Percentiles rank a stretch among this genome's conserved stretches.
Conservation (phyloP, 116 monocot genomes). For the Iris pallida region DNA sequence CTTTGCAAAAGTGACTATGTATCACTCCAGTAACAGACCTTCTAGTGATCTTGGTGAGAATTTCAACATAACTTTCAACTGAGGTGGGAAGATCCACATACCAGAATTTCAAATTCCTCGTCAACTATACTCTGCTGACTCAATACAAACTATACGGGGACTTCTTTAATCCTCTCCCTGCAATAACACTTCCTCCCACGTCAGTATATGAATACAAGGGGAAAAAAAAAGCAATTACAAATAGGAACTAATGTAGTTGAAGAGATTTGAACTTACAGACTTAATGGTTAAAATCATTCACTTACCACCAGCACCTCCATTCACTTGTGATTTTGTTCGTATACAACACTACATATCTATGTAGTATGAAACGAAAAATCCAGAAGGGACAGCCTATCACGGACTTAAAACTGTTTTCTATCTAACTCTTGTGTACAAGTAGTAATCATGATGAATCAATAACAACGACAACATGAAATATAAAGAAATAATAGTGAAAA, state of each 20-base stretch:
- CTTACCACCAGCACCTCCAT: no score
- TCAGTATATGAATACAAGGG: background rate
- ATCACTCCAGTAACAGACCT: slow-evolving; percentile 20
- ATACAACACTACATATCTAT: no score
- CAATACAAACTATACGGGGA: slow-evolving; percentile 5
- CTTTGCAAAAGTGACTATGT: slow-evolving; percentile 26
- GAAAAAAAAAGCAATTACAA: background rate
- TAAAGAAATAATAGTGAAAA: no score
- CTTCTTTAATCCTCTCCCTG: slow-evolving; percentile 2
- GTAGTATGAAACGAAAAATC: no score
- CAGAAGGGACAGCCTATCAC: no score
- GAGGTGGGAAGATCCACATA: slow-evolving; percentile 14
- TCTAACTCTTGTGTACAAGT: no score
- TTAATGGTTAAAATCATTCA: no score
- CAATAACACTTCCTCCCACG: background rate
- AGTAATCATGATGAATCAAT: no score
- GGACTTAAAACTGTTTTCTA: no score
- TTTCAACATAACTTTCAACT: slow-evolving; percentile 7
- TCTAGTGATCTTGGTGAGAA: slow-evolving; percentile 4
- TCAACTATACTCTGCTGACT: background rate
- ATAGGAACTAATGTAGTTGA: background rate
- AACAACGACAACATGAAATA: no score
- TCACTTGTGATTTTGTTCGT: no score
- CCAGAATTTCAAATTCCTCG: slow-evolving; percentile 15
- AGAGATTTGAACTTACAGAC: no score